A percentile compares a stretch with the other conserved stretches of the same genome.
These are phyloP conservation scores for Pythium grandisporangium DNA, from an alignment of 352 stramenopile species.

Conservation along the genomic window DNA sequence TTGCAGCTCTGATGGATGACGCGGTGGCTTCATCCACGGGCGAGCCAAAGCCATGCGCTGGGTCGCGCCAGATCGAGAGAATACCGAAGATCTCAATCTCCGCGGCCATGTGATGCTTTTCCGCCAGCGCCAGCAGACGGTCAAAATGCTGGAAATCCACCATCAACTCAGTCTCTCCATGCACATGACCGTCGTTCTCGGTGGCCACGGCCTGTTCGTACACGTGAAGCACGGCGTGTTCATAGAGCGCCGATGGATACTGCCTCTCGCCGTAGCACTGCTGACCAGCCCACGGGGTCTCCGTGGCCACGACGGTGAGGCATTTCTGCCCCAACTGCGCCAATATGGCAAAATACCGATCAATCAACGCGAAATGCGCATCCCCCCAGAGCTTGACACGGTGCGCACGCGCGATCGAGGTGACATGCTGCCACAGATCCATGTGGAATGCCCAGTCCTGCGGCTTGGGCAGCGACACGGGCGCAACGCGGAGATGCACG, in stretches of 20 bases:
- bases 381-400: conserved; percentile 47
- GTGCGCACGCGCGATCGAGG: conserved; percentile 45
- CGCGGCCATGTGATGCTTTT: conserved; percentile 35
- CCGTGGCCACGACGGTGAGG: conserved; percentile 56
- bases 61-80: conserved; percentile 57
- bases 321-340: conserved; percentile 65
- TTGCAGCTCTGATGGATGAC: conserved; percentile 11
- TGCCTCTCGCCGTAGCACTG: conserved; percentile 63
- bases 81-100: conserved; percentile 75
- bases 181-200: too few species aligned
- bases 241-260: conserved; percentile 61
- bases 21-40: conserved; percentile 28
- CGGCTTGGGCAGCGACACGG: conserved; percentile 35
- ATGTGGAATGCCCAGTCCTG: conserved; percentile 52
- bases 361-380: conserved; percentile 58
- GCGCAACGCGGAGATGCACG: conserved; percentile 39
- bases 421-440: conserved; percentile 73
- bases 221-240: conserved; percentile 55
- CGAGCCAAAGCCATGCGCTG: conserved; percentile 43
- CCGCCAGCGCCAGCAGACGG: conserved; percentile 37
- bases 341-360: conserved; percentile 46
- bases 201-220: conserved; percentile 19
- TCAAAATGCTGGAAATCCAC: conserved; percentile 71
- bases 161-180: too few species aligned
- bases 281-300: conserved; percentile 72